Evolutionary conservation across 1,284 basidiomycete genomes (phyloP).

Genomic region (Coniferiporia sulphurascens): DNA sequence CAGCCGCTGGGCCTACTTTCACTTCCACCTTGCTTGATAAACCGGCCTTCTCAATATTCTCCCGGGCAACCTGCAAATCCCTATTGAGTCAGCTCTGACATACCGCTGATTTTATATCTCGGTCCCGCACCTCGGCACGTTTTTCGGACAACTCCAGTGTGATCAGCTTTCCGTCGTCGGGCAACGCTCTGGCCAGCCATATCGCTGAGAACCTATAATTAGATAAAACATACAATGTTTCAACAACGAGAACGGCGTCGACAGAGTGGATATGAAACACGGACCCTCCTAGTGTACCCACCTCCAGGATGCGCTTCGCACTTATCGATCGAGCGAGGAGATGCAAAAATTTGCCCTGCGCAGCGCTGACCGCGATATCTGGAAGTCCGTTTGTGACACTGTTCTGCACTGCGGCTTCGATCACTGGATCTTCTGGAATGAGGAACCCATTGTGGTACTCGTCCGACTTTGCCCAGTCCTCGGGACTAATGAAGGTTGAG

Average conservation of each 20-base stretch:
- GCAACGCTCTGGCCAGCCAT: slow-evolving; percentile 53
- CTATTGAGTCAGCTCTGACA: background rate
- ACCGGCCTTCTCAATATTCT: slow-evolving; percentile 26
- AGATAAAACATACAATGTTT: background rate
- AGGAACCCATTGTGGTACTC: slow-evolving; percentile 54
- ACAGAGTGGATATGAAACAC: slow-evolving; percentile 18
- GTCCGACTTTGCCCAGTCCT: slow-evolving; percentile 49
- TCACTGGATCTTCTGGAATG: slow-evolving; percentile 37
- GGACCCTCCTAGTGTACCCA: slow-evolving; percentile 60
- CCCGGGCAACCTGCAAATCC: slow-evolving; percentile 23
- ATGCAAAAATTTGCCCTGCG: slow-evolving; percentile 54
- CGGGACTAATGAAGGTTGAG: slow-evolving; percentile 8
- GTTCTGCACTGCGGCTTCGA: slow-evolving; percentile 41
- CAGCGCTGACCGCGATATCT: slow-evolving; percentile 47
- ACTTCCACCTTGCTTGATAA: slow-evolving; percentile 24
- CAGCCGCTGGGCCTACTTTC: slow-evolving; percentile 26
- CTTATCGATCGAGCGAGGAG: slow-evolving; percentile 43
- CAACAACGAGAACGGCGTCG: too few relatives aligned
- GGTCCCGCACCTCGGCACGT: slow-evolving; percentile 39
- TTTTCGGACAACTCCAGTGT: slow-evolving; percentile 46
- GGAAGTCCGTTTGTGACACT: slow-evolving; percentile 42
- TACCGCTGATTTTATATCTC: background rate
- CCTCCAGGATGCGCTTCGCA: slow-evolving; percentile 52
- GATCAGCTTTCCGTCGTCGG: slow-evolving; percentile 46
- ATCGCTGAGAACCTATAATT: slow-evolving; percentile 50